Conservation (phyloP, 352 stramenopile genomes). For the Pythium dissimile region DNA sequence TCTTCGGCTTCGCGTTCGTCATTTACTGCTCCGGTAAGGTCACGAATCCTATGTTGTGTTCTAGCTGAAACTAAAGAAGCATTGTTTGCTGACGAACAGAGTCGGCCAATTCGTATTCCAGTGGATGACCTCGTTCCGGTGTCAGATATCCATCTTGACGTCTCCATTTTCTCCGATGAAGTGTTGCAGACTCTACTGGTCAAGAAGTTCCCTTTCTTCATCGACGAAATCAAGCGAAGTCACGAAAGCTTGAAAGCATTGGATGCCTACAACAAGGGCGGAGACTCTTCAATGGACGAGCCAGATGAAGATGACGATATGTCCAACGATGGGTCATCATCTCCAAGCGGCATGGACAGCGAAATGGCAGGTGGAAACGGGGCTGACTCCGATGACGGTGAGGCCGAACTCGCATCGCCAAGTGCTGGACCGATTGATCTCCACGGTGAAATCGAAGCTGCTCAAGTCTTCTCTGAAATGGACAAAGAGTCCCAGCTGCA, state of each 20-base stretch:
- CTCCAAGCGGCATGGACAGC: conserved; percentile 71
- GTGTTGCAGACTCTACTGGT: conserved; percentile 69
- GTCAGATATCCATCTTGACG: conserved; percentile 70
- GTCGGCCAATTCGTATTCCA: conserved; percentile 71
- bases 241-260: conserved; percentile 48
- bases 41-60: too few relatives aligned
- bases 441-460: conserved; percentile 32
- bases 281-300: conserved; percentile 43
- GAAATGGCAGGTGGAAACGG: conserved; percentile 45
- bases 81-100: conserved; percentile 31
- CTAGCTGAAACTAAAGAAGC: too few relatives aligned
- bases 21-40: conserved; percentile 32
- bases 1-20: conserved; percentile 3
- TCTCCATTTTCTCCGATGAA: conserved; percentile 60
- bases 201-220: conserved; percentile 70
- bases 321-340: conserved; percentile 78
- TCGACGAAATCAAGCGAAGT: conserved; percentile 76
- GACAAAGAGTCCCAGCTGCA: conserved; percentile 75
- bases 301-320: conserved; percentile 84
- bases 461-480: conserved; percentile 57
- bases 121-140: conserved; percentile 79
- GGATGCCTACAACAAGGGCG: conserved; percentile 35
- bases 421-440: background rate
- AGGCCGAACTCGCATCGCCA: conserved; percentile 36
- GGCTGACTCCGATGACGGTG: conserved; percentile 56